Evolutionary conservation across 2,329 filamentous ascomycete species (phyloP).

Genomic region (Fusarium sp.): DNA sequence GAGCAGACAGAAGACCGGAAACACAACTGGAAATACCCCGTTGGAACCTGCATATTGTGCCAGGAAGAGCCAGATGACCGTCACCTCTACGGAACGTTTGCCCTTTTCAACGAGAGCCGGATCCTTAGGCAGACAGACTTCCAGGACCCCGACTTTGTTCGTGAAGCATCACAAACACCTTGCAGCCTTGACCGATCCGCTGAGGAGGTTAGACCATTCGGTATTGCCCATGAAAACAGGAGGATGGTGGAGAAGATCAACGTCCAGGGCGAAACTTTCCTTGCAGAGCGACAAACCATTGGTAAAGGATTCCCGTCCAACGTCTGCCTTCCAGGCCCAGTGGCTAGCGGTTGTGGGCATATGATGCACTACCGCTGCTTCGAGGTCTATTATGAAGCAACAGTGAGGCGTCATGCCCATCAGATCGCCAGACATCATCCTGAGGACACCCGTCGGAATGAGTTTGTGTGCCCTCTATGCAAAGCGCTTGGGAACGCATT

Average conservation of each 20-base stretch:
- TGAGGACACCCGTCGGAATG: conserved; percentile 79
- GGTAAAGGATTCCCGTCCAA: conserved; percentile 87
- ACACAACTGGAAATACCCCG: conserved; percentile 83
- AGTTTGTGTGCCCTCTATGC: conserved; percentile 96
- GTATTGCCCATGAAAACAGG: conserved; percentile 88
- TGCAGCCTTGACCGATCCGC: conserved; percentile 86
- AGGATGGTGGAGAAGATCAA: conserved; percentile 81
- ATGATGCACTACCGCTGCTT: conserved; percentile 99
- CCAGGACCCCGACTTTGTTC: conserved; percentile 82
- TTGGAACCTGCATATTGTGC: conserved; percentile 93
- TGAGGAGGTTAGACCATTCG: conserved; percentile 86
- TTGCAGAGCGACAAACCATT: conserved; percentile 81
- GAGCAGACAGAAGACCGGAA: conserved; percentile 71
- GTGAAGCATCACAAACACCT: conserved; percentile 83
- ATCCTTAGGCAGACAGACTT: conserved; percentile 89
- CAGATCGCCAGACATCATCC: conserved; percentile 96
- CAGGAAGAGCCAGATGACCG: conserved; percentile 95
- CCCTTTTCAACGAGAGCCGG: conserved; percentile 84
- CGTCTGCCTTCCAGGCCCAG: conserved; percentile 76
- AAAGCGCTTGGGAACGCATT: conserved; percentile 97
- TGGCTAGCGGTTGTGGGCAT: conserved; percentile 92
- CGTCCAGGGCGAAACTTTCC: conserved; percentile 75
- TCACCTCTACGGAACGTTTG: conserved; percentile 91
- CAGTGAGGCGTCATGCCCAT: conserved; percentile 83
- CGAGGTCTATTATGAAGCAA: conserved; percentile 88